These are phyloP conservation scores for Ustilaginoidea virens DNA, from an alignment of 2,329 filamentous ascomycete genomes.

Conservation along the genomic window DNA sequence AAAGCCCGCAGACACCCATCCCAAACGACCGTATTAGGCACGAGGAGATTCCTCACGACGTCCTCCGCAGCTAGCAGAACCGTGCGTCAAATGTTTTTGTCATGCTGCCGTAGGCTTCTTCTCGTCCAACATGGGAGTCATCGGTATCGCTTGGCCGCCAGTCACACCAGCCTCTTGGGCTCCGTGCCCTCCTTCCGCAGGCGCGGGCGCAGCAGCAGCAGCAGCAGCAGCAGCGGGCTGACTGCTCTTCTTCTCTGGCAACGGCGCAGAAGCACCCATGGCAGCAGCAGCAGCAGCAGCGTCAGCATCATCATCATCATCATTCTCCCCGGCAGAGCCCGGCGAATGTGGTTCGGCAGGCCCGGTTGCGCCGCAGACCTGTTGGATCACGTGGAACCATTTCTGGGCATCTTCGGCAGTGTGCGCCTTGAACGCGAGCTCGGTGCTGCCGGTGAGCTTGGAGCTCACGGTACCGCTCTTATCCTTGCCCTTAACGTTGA, in stretches of 20 bases:
- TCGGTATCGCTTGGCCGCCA: slow-evolving; percentile 9
- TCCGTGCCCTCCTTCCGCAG: slow-evolving; percentile 15
- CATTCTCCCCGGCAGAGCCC: too few relatives aligned
- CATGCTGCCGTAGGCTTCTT: slow-evolving; percentile 3
- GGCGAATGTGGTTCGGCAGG: slow-evolving; percentile 18
- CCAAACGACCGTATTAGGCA: too few relatives aligned
- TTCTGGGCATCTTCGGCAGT: slow-evolving; percentile 64
- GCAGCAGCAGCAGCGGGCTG: slow-evolving; percentile 5
- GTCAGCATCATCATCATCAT: too few relatives aligned
- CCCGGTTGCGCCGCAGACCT: slow-evolving; percentile 37
- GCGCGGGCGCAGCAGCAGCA: slow-evolving; percentile 3
- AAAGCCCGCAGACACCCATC: too few relatives aligned
- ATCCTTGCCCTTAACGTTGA: slow-evolving; percentile 93
- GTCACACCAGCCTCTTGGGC: slow-evolving; percentile 33
- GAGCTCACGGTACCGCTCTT: slow-evolving; percentile 63
- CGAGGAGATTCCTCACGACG: too few relatives aligned
- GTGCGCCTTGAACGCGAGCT: slow-evolving; percentile 79
- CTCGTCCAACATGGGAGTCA: neutral
- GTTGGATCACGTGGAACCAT: slow-evolving; percentile 64
- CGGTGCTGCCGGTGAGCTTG: slow-evolving; percentile 65
- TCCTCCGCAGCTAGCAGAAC: too few relatives aligned
- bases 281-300: too few relatives aligned
- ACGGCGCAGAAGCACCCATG: slow-evolving; percentile 7
- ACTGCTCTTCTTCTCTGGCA: slow-evolving; percentile 11
- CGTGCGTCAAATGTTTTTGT: too few relatives aligned